Conservation (phyloP, 768 basidiomycete genomes). For the Trametes villosa region DNA sequence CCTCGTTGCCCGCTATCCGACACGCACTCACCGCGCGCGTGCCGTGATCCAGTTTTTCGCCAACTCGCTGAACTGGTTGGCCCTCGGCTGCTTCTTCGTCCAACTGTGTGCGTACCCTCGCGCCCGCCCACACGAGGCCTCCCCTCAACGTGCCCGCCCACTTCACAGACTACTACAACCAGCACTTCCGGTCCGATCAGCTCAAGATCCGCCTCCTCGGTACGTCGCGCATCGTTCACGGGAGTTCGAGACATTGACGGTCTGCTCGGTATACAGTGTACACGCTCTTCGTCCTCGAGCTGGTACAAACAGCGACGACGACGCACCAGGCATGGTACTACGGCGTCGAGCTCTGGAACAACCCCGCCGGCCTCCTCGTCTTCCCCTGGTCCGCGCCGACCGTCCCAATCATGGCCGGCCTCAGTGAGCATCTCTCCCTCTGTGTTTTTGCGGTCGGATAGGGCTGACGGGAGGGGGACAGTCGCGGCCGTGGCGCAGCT, state of each 20-base stretch:
- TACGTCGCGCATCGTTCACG: background rate
- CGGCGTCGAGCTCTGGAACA: slow-evolving; percentile 30
- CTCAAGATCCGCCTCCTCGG: slow-evolving; percentile 3
- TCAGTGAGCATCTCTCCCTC: slow-evolving; percentile 17
- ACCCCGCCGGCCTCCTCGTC: slow-evolving; percentile 20
- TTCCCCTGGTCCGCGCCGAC: slow-evolving; percentile 22
- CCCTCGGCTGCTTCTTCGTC: slow-evolving; percentile 7
- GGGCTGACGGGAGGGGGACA: background rate
- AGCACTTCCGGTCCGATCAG: slow-evolving; percentile 6
- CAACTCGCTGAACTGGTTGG: slow-evolving; percentile 17
- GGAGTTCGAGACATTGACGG: background rate
- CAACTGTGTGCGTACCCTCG: slow-evolving; percentile 10
- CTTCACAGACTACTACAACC: background rate
- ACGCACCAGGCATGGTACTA: slow-evolving; percentile 29
- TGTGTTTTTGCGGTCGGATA: background rate
- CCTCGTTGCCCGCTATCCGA: background rate
- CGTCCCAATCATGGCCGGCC: slow-evolving; percentile 24
- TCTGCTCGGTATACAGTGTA: background rate
- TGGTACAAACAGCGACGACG: slow-evolving; percentile 28
- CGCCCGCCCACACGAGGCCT: background rate
- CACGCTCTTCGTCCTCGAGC: slow-evolving; percentile 21
- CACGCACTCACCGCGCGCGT: background rate
- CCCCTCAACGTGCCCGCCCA: background rate
- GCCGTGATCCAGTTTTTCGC: slow-evolving; percentile 5
- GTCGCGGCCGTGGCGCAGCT: slow-evolving; percentile 28